A percentile compares a stretch with the other conserved stretches of the same genome.
Evolutionary conservation across 257 asterid genomes (phyloP).

Genomic region (Coffea eugenioides): DNA sequence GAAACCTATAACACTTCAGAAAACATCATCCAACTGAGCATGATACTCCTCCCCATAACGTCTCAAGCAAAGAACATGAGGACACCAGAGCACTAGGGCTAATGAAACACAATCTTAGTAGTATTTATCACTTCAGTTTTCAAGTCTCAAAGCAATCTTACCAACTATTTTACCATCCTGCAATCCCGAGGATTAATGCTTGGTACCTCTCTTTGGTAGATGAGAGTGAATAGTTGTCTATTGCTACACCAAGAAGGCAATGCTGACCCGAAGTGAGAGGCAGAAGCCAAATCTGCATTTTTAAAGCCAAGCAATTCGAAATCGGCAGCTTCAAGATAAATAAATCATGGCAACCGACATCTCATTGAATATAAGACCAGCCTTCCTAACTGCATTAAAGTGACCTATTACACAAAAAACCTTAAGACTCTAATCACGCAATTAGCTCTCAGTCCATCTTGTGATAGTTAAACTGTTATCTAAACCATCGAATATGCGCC

Average conservation of each 20-base stretch:
- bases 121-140: constrained; percentile 63
- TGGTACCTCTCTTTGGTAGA: constrained; percentile 94
- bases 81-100: constrained; percentile 50
- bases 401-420: constrained; percentile 46
- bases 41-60: constrained; percentile 39
- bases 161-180: constrained; percentile 90
- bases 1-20: constrained; percentile 36
- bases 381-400: constrained; percentile 69
- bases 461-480: constrained; percentile 31
- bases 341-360: constrained; percentile 91
- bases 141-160: constrained; percentile 98
- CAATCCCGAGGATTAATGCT: constrained; percentile 89
- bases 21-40: constrained; percentile 43
- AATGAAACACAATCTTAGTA: constrained; percentile 45
- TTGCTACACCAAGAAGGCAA: constrained; percentile 97
- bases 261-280: constrained; percentile 86
- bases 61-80: constrained; percentile 60
- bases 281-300: constrained; percentile 98
- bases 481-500: constrained; percentile 32
- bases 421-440: constrained; percentile 30
- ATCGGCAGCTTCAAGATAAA: constrained; percentile 92
- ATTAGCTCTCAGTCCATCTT: constrained; percentile 35
- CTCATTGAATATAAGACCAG: constrained; percentile 56
- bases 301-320: constrained; percentile 98
- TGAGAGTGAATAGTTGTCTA: constrained; percentile 82